A percentile compares a stretch with the other conserved stretches of the same genome.
Evolutionary conservation across 2,329 filamentous ascomycete species (phyloP).

Genomic region (Xylariaceae sp.): DNA sequence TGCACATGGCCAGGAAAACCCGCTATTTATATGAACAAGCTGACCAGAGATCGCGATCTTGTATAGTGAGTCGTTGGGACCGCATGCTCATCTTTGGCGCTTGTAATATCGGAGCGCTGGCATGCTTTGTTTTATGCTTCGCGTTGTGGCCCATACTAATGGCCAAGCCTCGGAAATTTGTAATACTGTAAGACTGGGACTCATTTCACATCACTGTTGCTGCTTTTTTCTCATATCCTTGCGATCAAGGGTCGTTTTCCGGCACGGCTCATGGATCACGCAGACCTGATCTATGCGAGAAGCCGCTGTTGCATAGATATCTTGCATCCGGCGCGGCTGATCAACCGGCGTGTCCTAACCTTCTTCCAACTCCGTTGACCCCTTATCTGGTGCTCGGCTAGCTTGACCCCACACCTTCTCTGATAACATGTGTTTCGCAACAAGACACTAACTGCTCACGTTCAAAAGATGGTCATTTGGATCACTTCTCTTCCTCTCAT

Average conservation of each 20-base stretch:
- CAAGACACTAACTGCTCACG: constrained; percentile 25
- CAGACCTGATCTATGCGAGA: constrained; percentile 21
- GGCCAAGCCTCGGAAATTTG: constrained; percentile 85
- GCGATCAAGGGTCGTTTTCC: constrained; percentile 12
- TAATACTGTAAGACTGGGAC: constrained; percentile 72
- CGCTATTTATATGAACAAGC: constrained; percentile 18
- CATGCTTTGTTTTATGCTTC: constrained; percentile 92
- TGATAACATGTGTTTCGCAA: neutral
- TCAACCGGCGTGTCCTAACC: constrained; percentile 16
- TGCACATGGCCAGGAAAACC: constrained; percentile 29
- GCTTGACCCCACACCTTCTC: constrained; percentile 1
- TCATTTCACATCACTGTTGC: constrained; percentile 9
- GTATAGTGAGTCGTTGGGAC: constrained; percentile 92
- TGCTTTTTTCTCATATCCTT: constrained; percentile 1
- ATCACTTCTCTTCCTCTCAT: constrained; percentile 82
- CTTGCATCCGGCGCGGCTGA: constrained; percentile 21
- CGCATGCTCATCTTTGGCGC: constrained; percentile 86
- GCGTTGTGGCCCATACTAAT: constrained; percentile 80
- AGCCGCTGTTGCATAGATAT: constrained; percentile 26
- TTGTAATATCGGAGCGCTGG: constrained; percentile 83
- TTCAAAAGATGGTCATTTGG: constrained; percentile 83
- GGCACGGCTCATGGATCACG: constrained; percentile 11
- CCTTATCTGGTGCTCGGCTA: too few species aligned
- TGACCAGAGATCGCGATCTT: constrained; percentile 28
- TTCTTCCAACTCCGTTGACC: constrained; percentile 12